These are phyloP conservation scores for Cutaneotrichosporon curvatum DNA, from an alignment of 1,284 basidiomycete genomes.

Conservation along the genomic window DNA sequence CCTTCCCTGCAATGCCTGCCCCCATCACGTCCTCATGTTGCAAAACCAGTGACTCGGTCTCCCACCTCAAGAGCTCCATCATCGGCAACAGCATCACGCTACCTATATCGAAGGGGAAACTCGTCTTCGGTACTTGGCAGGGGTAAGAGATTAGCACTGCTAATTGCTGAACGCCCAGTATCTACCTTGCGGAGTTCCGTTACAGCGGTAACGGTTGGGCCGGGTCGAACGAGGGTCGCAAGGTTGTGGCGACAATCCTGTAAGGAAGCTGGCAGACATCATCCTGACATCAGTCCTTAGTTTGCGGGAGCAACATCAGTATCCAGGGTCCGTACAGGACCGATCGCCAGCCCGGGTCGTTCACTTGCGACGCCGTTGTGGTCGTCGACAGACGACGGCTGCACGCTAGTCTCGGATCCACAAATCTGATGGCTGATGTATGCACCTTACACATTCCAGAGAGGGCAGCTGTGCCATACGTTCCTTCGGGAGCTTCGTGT, in stretches of 20 bases:
- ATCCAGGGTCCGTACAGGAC: no score
- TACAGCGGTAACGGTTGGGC: constrained; percentile 41
- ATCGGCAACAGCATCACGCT: constrained; percentile 73
- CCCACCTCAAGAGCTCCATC: constrained; percentile 81
- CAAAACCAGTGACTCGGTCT: constrained; percentile 53
- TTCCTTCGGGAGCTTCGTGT: no score
- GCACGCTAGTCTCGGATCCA: no score
- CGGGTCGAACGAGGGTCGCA: constrained; percentile 33
- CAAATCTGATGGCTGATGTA: no score
- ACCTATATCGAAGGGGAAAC: constrained; percentile 71
- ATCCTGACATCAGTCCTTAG: no score
- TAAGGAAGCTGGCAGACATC: background rate
- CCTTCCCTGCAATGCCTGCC: background rate
- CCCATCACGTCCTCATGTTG: background rate
- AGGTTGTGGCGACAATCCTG: constrained; percentile 42
- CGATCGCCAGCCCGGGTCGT: no score
- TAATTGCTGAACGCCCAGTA: constrained; percentile 5
- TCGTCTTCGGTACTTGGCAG: constrained; percentile 90
- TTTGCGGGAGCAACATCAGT: no score
- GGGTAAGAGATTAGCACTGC: constrained; percentile 32
- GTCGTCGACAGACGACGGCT: no score
- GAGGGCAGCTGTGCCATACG: no score
- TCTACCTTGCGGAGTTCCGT: constrained; percentile 38
- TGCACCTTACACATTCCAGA: no score
- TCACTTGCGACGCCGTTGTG: no score